These are phyloP conservation scores for Onygena corvina DNA, from an alignment of 2,329 filamentous ascomycete genomes.

Conservation along the genomic window DNA sequence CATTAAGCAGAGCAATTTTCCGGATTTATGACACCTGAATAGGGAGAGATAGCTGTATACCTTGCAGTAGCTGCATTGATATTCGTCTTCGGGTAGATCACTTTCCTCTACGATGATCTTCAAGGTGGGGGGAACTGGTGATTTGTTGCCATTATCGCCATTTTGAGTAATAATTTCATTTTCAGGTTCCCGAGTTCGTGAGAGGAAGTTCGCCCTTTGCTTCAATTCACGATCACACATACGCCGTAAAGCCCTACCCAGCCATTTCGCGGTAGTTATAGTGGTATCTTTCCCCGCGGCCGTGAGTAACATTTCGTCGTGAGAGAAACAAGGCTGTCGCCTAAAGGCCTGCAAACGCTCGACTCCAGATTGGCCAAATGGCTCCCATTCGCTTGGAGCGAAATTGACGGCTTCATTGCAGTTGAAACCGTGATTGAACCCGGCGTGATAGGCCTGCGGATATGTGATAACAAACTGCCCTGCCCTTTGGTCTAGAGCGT, in stretches of 20 bases:
- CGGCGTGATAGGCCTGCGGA: constrained; percentile 91
- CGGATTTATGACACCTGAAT: constrained; percentile 70
- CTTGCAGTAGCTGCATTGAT: constrained; percentile 86
- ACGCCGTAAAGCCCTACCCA: constrained; percentile 72
- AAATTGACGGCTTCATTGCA: constrained; percentile 99
- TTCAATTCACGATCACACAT: constrained; percentile 61
- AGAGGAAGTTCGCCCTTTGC: constrained; percentile 56
- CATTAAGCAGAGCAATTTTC: constrained; percentile 68
- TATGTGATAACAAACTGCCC: constrained; percentile 96
- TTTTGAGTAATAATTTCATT: constrained; percentile 43
- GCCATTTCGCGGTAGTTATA: constrained; percentile 90
- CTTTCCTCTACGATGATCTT: constrained; percentile 55
- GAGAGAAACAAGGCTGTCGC: constrained; percentile 89
- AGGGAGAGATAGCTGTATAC: constrained; percentile 81
- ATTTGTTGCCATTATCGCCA: constrained; percentile 34
- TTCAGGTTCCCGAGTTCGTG: constrained; percentile 46
- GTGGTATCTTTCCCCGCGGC: constrained; percentile 68
- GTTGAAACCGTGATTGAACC: constrained; percentile 98
- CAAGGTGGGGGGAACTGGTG: constrained; percentile 41
- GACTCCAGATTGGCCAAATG: constrained; percentile 74
- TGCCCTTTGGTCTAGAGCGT: constrained; percentile 87
- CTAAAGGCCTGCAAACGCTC: constrained; percentile 76
- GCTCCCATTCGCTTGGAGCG: constrained; percentile 89
- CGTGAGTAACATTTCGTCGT: constrained; percentile 86
- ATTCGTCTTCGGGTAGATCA: constrained; percentile 79